Base-by-base conservation (phyloP, 148 eudicot genomes). In the Diospyros lotus region DNA sequence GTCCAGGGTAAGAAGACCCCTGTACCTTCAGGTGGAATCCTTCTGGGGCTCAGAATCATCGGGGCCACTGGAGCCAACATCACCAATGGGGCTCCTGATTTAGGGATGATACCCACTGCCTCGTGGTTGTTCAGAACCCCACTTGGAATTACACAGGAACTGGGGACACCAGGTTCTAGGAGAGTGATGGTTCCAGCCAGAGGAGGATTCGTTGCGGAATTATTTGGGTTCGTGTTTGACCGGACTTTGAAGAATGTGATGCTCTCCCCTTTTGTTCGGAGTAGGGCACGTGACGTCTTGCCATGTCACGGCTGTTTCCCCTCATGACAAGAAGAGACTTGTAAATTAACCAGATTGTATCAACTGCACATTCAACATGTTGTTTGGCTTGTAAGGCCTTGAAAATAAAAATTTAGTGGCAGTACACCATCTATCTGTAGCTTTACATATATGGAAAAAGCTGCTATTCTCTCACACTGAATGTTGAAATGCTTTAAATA, bases 1-100 rank as follows among this genome's bases (percentile, higher is more conserved):
- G 78, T 73, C 96, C 96, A 92, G 18, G 99, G 99, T 78, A 95
- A 78, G 90, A 90, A 95, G 58, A 95, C 99, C 5, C 99, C 99
- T 1, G 97, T 95, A 1, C 99, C 99, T 53, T 88, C 93, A 14
- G 62, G 85, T 0, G 85, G 81, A 67, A 87, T 65, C 54, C 78
- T 88, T 82, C 73, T 81, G 4, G 92, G 88, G 78, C 76, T 81
- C 73, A 83, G 58, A 51, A 89, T 81, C 66, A 86, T 75, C 43
- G 93, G 98, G 2, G 79, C 70, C 17, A 84, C 55, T 18, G 93
- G 96, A 58, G 91, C 82, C 38, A 92, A 69, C 97, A 90, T 85
- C 28, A 95, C 77, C 74, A 90, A 11, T 12, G 98, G 96, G 10
- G 90, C 71, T 14, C 95, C 88, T 93, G 95, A 94, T 71, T 88